Percentiles rank a stretch among this genome's conserved stretches.
Conservation (phyloP, 352 stramenopile genomes). For the Phytophthora meadii region DNA sequence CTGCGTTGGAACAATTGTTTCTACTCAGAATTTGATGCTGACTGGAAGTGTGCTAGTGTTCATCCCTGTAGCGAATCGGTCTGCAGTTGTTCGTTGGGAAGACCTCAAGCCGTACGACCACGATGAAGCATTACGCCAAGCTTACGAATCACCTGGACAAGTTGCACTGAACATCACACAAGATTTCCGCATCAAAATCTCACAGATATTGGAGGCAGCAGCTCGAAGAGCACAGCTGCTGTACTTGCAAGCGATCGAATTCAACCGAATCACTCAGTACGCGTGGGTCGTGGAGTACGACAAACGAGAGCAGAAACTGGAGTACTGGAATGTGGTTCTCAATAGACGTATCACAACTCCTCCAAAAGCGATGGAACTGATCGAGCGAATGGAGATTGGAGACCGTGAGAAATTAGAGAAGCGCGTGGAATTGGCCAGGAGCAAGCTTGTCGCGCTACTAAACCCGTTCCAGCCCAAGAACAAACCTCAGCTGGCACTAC, state of each 20-base stretch:
- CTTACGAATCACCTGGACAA: slow-evolving; percentile 45
- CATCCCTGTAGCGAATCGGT: slow-evolving; percentile 52
- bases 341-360: slow-evolving; percentile 60
- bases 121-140: slow-evolving; percentile 47
- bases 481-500: slow-evolving; percentile 49
- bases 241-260: slow-evolving; percentile 75
- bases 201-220: slow-evolving; percentile 35
- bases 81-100: slow-evolving; percentile 66
- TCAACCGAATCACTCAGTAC: slow-evolving; percentile 68
- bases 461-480: slow-evolving; percentile 59
- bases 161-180: slow-evolving; percentile 37
- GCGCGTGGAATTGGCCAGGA: slow-evolving; percentile 60
- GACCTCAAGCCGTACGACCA: slow-evolving; percentile 56
- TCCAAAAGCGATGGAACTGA: slow-evolving; percentile 60
- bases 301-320: slow-evolving; percentile 50
- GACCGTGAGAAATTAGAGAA: slow-evolving; percentile 59
- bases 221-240: slow-evolving; percentile 53
- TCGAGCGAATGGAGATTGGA: slow-evolving; percentile 67
- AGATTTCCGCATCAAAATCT: slow-evolving; percentile 54
- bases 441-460: slow-evolving; percentile 59
- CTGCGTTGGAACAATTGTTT: slow-evolving; percentile 58
- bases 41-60: slow-evolving; percentile 73
- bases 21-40: slow-evolving; percentile 67
- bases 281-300: slow-evolving; percentile 78
- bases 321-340: slow-evolving; percentile 84